Evolutionary conservation across 768 basidiomycete species (phyloP), one percentile per base, ranked within the genome.

Genomic region (Dioszegia hungarica): DNA sequence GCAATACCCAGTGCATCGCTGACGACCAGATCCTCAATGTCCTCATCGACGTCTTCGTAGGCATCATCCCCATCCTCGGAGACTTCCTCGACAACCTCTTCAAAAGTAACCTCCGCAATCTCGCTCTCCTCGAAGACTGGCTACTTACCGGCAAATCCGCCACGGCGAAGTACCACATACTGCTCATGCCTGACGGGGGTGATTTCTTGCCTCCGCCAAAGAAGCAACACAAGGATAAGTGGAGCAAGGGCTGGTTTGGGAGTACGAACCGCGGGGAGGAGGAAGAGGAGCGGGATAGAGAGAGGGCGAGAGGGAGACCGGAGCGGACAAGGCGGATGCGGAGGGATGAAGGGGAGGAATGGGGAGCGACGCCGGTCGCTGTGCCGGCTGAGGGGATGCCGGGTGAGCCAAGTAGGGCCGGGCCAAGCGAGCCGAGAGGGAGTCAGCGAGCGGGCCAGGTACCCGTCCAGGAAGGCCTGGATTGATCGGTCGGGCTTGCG

Each of bases 1-100:
- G n/a, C n/a, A n/a, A n/a, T n/a, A n/a, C n/a, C n/a, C n/a, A n/a
- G n/a, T n/a, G n/a, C n/a, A n/a, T 17, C 34, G 11, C 36, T 25
- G 19, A 50, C 31, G 12, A 10, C 38, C 47, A 73, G 70, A 11
- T 72, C 25, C 59, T 73, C 45, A 69, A 72, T 41, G 67, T 76
- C 24, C 9, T 74, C n/a, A 36, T 67, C 22, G 73, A 75, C 51
- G 62, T 68, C 17, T 45, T 76, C 19, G 70, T 72, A 0, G 75
- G 73, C 17, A 45, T 76, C n/a, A 62, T 76, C 2, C 75, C 75
- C 1, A 43, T 76, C 29, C 52, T 76, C 24, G 75, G 75, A 5
- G 75, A 77, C 46, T 66, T 72, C 60, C 55, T 77, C 33, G 75
- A 77, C 59, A 74, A 74, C 55, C 66, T 72, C 5, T 77, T 72